These are phyloP conservation scores for Arabidopsis hybrid DNA, from an alignment of 441 rosid species.

Conservation along the genomic window DNA sequence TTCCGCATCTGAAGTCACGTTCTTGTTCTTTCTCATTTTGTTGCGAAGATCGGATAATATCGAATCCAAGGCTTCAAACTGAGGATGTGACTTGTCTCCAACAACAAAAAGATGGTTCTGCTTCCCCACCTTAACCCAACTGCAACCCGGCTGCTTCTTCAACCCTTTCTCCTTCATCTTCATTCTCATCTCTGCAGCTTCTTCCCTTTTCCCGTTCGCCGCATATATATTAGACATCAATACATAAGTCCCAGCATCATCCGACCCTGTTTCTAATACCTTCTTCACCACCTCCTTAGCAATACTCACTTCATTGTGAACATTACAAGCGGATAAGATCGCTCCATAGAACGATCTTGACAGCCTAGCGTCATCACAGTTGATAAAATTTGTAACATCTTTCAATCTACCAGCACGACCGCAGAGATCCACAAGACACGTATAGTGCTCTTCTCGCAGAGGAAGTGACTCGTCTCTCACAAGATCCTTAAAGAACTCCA, in stretches of 20 bases:
- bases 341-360: constrained; percentile 65
- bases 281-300: constrained; percentile 64
- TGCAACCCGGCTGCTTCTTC: constrained; percentile 77
- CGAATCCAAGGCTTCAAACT: constrained; percentile 46
- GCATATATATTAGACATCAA: constrained; percentile 68
- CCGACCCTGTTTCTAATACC: constrained; percentile 58
- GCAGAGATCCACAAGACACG: constrained; percentile 70
- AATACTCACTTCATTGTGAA: constrained; percentile 52
- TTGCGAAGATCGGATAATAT: constrained; percentile 51
- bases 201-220: constrained; percentile 55
- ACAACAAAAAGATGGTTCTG: constrained; percentile 59
- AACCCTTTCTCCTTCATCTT: constrained; percentile 65
- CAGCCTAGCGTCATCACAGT: constrained; percentile 43
- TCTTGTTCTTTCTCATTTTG: constrained; percentile 51
- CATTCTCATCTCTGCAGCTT: constrained; percentile 59
- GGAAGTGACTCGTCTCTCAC: constrained; percentile 50
- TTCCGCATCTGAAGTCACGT: constrained; percentile 12
- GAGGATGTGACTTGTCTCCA: constrained; percentile 61
- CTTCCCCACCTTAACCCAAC: constrained; percentile 63
- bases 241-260: constrained; percentile 59
- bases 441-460: constrained; percentile 66
- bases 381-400: constrained; percentile 56
- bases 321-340: constrained; percentile 68
- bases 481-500: constrained; percentile 57
- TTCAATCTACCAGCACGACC: constrained; percentile 69